These are phyloP conservation scores for Ambispora gerdemannii DNA, from an alignment of 192 early-diverging fungal genomes.

Conservation along the genomic window DNA sequence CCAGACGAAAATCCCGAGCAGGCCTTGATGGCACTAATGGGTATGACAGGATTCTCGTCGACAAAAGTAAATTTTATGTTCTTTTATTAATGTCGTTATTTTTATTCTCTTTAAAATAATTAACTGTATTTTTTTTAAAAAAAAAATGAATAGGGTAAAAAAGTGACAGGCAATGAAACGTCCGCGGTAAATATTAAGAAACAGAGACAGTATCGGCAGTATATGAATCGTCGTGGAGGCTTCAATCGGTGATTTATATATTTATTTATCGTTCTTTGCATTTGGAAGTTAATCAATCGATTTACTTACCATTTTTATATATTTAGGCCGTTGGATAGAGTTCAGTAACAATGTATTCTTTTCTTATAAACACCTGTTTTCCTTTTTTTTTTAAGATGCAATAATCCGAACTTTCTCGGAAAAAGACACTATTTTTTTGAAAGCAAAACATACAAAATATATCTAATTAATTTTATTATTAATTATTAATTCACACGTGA, in stretches of 20 bases:
- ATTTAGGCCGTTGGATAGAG: no score
- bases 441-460: no score
- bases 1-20: slow-evolving; percentile 62
- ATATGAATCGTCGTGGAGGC: slow-evolving; percentile 91
- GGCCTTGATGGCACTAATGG: slow-evolving; percentile 82
- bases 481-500: no score
- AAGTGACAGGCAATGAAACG: slow-evolving; percentile 69
- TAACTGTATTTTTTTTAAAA: neutral
- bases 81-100: neutral
- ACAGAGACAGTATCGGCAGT: slow-evolving; percentile 84
- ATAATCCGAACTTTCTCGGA: no score
- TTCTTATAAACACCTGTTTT: no score
- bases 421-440: no score
- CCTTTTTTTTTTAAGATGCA: no score
- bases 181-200: slow-evolving; percentile 80
- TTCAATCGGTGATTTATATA: slow-evolving; percentile 63
- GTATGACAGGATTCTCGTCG: slow-evolving; percentile 82
- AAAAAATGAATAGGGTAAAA: slow-evolving; percentile 54
- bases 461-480: no score
- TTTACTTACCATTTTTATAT: no score
- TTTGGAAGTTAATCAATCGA: no score
- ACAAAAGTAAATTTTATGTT: slow-evolving; percentile 61
- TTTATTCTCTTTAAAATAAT: neutral
- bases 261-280: slow-evolving; percentile 16
- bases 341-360: no score